Conservation (phyloP, 2,329 filamentous ascomycete species). For the Aspergillus pseudonomiae region DNA sequence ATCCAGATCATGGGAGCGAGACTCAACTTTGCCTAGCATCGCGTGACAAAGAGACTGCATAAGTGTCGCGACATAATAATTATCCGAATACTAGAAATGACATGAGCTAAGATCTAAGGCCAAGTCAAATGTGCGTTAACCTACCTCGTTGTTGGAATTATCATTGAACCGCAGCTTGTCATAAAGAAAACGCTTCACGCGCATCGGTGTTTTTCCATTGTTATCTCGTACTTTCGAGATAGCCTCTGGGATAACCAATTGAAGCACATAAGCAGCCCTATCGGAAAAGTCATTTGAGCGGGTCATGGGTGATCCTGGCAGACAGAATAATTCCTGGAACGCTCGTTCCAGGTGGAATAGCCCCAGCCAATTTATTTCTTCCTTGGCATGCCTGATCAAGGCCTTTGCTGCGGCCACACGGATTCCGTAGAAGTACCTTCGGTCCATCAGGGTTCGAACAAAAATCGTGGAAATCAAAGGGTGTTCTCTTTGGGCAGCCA, state of each 20-base stretch:
- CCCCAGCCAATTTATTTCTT: constrained; percentile 74
- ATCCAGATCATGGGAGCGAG: constrained; percentile 44
- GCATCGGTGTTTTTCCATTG: constrained; percentile 74
- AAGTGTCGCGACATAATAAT: constrained; percentile 81
- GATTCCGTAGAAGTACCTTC: constrained; percentile 91
- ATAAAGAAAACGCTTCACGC: constrained; percentile 80
- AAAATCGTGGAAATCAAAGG: constrained; percentile 87
- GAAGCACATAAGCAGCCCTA: constrained; percentile 80
- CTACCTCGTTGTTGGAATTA: constrained; percentile 76
- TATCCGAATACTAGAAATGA: constrained; percentile 71
- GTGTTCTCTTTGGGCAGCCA: constrained; percentile 69
- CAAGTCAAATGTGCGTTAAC: constrained; percentile 5
- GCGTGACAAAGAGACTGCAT: constrained; percentile 66
- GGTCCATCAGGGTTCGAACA: constrained; percentile 85
- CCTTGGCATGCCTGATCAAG: constrained; percentile 74
- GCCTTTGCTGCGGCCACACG: constrained; percentile 80
- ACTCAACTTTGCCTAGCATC: constrained; percentile 50
- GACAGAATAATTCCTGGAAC: constrained; percentile 87
- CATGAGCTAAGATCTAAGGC: constrained; percentile 5
- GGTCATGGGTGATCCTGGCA: constrained; percentile 75
- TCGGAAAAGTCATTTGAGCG: constrained; percentile 90
- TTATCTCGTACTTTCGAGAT: constrained; percentile 77
- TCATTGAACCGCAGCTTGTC: constrained; percentile 93
- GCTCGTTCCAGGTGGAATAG: constrained; percentile 81
- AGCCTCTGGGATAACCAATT: constrained; percentile 78